phyloP scores from a whole-genome alignment of 1,139 yeast genomes.

The Kazachstania sp. region DNA sequence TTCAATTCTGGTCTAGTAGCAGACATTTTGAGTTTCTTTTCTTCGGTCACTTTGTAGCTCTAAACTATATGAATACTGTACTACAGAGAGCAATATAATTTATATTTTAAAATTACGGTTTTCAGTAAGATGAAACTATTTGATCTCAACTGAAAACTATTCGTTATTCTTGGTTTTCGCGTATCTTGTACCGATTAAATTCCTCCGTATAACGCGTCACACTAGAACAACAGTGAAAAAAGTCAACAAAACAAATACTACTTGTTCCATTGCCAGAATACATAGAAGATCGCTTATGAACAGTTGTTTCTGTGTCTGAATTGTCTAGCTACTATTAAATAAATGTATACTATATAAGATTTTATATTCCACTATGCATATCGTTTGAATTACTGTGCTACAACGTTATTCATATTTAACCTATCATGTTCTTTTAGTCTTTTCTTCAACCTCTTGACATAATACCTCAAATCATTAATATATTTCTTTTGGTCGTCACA shows the following conservation, averaged over 20 bases:
- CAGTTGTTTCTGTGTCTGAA: too few species aligned
- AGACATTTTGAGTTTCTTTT: conserved; percentile 34
- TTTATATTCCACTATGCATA: not conserved
- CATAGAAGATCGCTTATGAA: too few species aligned
- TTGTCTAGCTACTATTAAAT: too few species aligned
- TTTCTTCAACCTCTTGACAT: not conserved
- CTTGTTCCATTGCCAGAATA: too few species aligned
- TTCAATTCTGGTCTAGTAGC: conserved; percentile 64
- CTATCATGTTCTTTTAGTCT: not conserved
- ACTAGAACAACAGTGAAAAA: too few species aligned
- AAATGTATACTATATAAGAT: too few species aligned
- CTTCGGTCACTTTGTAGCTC: not conserved
- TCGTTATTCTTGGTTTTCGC: too few species aligned
- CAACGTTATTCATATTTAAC: not conserved
- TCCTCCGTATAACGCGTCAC: not conserved
- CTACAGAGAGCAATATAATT: too few species aligned
- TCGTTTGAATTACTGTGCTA: not conserved
- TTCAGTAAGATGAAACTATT: too few species aligned
- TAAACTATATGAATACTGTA: not conserved
- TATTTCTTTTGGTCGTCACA: conserved; percentile 10
- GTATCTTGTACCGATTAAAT: not conserved
- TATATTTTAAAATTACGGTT: too few species aligned
- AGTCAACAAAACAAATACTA: too few species aligned
- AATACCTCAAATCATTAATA: not conserved
- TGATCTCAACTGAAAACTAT: too few species aligned